Evolutionary conservation across 192 early-diverging fungal species (phyloP), one percentile per base, ranked within the genome.

Genomic region (Mortierella antarctica): DNA sequence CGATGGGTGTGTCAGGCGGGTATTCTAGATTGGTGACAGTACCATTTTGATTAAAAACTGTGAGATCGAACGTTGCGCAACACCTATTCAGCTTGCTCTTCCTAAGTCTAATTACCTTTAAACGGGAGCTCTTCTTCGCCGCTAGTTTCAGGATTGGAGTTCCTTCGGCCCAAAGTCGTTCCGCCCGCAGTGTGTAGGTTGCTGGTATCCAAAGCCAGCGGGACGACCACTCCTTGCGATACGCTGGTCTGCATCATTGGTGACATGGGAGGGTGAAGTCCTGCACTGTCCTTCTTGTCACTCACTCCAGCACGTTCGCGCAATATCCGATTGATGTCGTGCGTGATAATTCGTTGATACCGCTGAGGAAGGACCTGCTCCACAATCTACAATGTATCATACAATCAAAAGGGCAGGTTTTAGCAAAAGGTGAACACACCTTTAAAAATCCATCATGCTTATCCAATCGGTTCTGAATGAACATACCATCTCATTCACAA

Each of bases 261-360:
- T 6, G 77, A 80, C 9, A 65, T 56, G 3, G 77, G 65, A 41
- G 70, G 39, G 23, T 55, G 77, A 44, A 42, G 57, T 41, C 77
- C 65, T 15, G 63, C 47, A 53, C 3, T 58, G 15, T 80, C 77
- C 65, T 80, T 80, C 23, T 80, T 80, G 18, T 80, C 77, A 14
- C n/a, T 66, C 20, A 59, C 20, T 21, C 77, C 77, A 45, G 77
- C 86, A 76, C 93, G 76, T 56, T 95, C 93, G 15, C 93, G 85
- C 62, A 95, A 80, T 57, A 95, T 94, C 69, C 92, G 84, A 71
- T 95, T 95, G 61, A 95, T 94, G 69, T 95, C 93, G 55, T 88
- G 87, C 6, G 93, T 95, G 50, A 95, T 94, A 10, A 93, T 83
- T 57, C 92, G 81, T 67, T 94, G 90, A 65, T 94, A 95, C 70